These are phyloP conservation scores for Fusarium mangiferae DNA, from an alignment of 2,329 filamentous ascomycete genomes.

Conservation along the genomic window DNA sequence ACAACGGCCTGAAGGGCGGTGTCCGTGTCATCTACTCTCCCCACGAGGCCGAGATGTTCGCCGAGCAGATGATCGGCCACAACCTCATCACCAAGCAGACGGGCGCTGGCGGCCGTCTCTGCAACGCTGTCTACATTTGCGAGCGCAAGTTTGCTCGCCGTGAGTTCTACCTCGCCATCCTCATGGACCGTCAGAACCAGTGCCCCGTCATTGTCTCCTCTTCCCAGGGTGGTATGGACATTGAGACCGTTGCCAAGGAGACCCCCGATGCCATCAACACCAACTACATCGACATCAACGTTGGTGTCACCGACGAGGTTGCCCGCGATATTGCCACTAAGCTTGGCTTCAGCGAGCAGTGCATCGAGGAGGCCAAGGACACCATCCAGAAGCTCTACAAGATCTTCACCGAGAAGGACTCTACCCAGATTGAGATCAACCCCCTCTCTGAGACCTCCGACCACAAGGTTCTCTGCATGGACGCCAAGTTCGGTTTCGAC, in stretches of 20 bases:
- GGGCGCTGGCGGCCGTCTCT: slow-evolving; percentile 89
- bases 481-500: slow-evolving; percentile 98
- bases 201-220: slow-evolving; percentile 96
- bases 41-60: slow-evolving; percentile 95
- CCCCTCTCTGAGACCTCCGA: slow-evolving; percentile 97
- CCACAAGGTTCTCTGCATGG: slow-evolving; percentile 98
- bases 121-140: slow-evolving; percentile 98
- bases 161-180: slow-evolving; percentile 98
- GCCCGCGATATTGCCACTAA: slow-evolving; percentile 88
- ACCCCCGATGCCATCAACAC: slow-evolving; percentile 95
- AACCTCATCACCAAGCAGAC: slow-evolving; percentile 99
- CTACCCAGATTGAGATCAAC: slow-evolving; percentile 99
- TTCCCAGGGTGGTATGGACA: slow-evolving; percentile 99
- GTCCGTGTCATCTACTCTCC: slow-evolving; percentile 99
- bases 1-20: slow-evolving; percentile 98
- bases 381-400: slow-evolving; percentile 99
- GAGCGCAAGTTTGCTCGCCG: slow-evolving; percentile 99
- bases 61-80: slow-evolving; percentile 99
- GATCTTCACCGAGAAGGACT: slow-evolving; percentile 98
- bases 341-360: slow-evolving; percentile 97
- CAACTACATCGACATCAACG: slow-evolving; percentile 92
- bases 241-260: slow-evolving; percentile 98
- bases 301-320: slow-evolving; percentile 94
- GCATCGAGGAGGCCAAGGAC: slow-evolving; percentile 92
- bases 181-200: slow-evolving; percentile 96